Base-by-base conservation (phyloP, 495 filamentous ascomycete species). In the Entonaema liquescens region DNA sequence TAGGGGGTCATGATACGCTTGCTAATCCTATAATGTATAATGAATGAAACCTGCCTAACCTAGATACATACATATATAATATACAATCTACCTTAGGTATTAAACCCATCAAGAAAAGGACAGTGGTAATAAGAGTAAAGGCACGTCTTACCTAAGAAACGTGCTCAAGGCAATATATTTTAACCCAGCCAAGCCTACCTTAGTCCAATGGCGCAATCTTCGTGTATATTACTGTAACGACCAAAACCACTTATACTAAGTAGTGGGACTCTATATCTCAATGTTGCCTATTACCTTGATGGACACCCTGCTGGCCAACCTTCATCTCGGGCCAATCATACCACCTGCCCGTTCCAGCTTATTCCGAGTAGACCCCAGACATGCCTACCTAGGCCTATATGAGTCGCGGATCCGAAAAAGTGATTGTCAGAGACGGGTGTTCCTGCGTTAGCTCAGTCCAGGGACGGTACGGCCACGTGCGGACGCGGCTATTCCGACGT, bases 81-180 rank as follows among this genome's bases (percentile, higher is more conserved):
- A 40, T 55, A 55, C 44, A 17, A 65, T 36, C 35, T n/a, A 40
- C 26, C 35, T 23, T n/a, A n/a, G n/a, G 6, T n/a, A 26, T 67
- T n/a, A 9, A 38, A 40, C 31, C 40, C 63, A 17, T 49, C 49
- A 33, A 15, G 1, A 54, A 12, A 36, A 15, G 21, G 40, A 12
- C 23, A 3, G 15, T 12, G 11, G 15, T 8, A 31, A 53, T 29
- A 7, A 13, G 36, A 19, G 21, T 7, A 3, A 33, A 33, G 23
- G n/a, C 31, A 15, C 13, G 1, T 33, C 63, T 63, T 67, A 60
- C 42, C 52, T 59, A 62, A 63, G 25, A 36, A 62, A 60, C 47
- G 13, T 60, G 59, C 63, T 55, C 59, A 66, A 62, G 69, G 69
- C 29, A 72, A 72, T 72, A 72, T 72, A 72, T 64, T 63, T 72